Conservation (phyloP, 177 flowering plant species). For the Vitis hybrid region DNA sequence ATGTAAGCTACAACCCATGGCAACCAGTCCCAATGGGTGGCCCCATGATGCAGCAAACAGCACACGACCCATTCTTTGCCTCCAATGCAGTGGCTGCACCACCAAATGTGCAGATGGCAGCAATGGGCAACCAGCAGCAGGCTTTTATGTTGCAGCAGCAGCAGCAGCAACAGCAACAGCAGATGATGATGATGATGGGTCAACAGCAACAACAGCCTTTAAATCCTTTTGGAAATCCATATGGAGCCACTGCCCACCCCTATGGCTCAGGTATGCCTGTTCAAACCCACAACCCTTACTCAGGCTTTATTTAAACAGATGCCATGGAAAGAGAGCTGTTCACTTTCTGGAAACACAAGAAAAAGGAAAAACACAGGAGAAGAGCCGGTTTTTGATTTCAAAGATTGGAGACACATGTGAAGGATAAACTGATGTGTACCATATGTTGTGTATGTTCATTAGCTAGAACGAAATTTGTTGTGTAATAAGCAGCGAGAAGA, state of each 20-base stretch:
- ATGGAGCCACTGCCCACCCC: slow-evolving; percentile 45
- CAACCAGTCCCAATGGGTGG: slow-evolving; percentile 44
- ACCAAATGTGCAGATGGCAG: slow-evolving; percentile 71
- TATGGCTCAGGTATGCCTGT: slow-evolving; percentile 73
- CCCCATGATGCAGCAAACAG: slow-evolving; percentile 50
- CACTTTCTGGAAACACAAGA: slow-evolving; percentile 4
- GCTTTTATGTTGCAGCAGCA: slow-evolving; percentile 63
- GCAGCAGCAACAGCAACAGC: slow-evolving; percentile 74
- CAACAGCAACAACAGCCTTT: slow-evolving; percentile 45
- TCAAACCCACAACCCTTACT: slow-evolving; percentile 69
- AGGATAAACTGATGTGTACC: slow-evolving; percentile 26
- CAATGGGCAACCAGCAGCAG: slow-evolving; percentile 77
- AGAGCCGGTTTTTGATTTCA: neutral
- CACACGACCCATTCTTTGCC: slow-evolving; percentile 80
- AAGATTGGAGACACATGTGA: slow-evolving; percentile 1
- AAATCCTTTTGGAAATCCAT: slow-evolving; percentile 77
- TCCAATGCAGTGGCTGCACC: slow-evolving; percentile 69
- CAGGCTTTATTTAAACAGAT: slow-evolving; percentile 51
- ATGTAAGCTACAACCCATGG: slow-evolving; percentile 87
- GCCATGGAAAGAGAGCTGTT: neutral
- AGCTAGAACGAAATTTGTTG: slow-evolving; percentile 34
- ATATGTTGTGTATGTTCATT: slow-evolving; percentile 46
- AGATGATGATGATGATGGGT: slow-evolving; percentile 64
- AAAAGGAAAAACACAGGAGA: slow-evolving; percentile 1
- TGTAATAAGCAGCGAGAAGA: slow-evolving; percentile 21